These are phyloP conservation scores for Pterula multifida DNA, from an alignment of 1,284 basidiomycete genomes.

Conservation along the genomic window DNA sequence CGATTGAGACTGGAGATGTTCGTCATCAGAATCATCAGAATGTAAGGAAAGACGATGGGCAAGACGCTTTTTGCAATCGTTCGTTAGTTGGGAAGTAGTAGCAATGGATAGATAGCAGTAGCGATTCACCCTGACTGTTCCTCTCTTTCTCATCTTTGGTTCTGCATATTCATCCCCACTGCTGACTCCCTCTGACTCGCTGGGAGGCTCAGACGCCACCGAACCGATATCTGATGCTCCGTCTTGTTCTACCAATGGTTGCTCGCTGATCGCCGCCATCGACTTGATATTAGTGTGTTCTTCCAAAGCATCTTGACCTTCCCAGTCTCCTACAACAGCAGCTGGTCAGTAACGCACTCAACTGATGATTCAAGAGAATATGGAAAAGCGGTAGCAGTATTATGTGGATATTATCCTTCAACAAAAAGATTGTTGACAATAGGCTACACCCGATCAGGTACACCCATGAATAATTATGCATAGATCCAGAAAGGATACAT, in stretches of 20 bases:
- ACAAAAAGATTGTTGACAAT: no score
- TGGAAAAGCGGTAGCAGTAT: neutral
- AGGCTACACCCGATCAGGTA: neutral
- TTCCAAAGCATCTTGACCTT: constrained; percentile 45
- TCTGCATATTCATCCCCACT: constrained; percentile 64
- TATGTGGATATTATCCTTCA: no score
- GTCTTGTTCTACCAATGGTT: constrained; percentile 8
- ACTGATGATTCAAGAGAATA: constrained; percentile 2
- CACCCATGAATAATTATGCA: neutral
- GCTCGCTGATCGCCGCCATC: no score
- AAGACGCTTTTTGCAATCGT: constrained; percentile 23
- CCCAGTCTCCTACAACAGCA: constrained; percentile 50
- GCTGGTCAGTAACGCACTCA: constrained; percentile 7
- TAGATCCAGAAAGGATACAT: neutral
- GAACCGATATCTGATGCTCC: constrained; percentile 1
- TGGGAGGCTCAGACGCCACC: constrained; percentile 12
- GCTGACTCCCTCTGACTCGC: constrained; percentile 41
- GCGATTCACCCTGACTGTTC: constrained; percentile 32
- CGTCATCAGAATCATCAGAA: constrained; percentile 31
- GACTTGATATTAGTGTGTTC: constrained; percentile 19
- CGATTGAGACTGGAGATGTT: constrained; percentile 9
- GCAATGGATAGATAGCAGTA: constrained; percentile 6
- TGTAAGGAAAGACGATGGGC: constrained; percentile 25
- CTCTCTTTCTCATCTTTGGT: constrained; percentile 20
- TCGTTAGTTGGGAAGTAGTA: constrained; percentile 11